Percentiles rank a stretch among this genome's conserved stretches.
phyloP scores from a whole-genome alignment of 495 filamentous ascomycete species.

The Aspergillus mulundensis region DNA sequence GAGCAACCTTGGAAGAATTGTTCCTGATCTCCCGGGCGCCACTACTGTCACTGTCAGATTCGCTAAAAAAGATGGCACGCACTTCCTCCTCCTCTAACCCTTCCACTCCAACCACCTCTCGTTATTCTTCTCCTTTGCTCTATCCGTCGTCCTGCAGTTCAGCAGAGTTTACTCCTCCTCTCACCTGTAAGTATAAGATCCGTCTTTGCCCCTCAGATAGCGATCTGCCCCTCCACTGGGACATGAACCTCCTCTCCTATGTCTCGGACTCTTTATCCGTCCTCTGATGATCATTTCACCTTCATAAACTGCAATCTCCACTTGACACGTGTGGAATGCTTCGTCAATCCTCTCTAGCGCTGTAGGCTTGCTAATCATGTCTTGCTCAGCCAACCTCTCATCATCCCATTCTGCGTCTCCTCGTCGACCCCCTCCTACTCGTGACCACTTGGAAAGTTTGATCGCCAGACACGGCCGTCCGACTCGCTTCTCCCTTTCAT shows the following conservation, averaged over 20 bases:
- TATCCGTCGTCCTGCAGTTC: constrained; percentile 38
- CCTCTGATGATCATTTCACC: neutral
- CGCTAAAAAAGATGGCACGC: constrained; percentile 8
- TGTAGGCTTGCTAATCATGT: constrained; percentile 48
- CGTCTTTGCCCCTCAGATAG: neutral
- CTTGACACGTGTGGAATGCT: constrained; percentile 34
- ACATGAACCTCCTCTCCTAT: neutral
- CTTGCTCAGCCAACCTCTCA: constrained; percentile 60
- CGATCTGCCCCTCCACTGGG: neutral
- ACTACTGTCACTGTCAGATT: neutral
- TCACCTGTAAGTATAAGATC: constrained; percentile 31
- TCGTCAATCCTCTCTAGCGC: constrained; percentile 24
- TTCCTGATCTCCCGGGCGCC: constrained; percentile 5
- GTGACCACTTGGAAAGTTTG: constrained; percentile 68
- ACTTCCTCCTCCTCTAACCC: constrained; percentile 20
- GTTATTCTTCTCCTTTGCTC: constrained; percentile 32
- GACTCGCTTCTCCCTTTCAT: constrained; percentile 64
- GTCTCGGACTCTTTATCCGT: constrained; percentile 1
- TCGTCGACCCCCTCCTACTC: constrained; percentile 60
- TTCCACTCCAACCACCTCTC: constrained; percentile 25
- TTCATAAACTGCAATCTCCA: constrained; percentile 16
- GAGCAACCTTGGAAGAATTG: neutral
- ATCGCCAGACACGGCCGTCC: constrained; percentile 44
- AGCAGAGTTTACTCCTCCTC: constrained; percentile 14
- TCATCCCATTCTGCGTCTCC: constrained; percentile 44